Conservation (phyloP, 495 filamentous ascomycete species). For the Hypoxylon fuscum region DNA sequence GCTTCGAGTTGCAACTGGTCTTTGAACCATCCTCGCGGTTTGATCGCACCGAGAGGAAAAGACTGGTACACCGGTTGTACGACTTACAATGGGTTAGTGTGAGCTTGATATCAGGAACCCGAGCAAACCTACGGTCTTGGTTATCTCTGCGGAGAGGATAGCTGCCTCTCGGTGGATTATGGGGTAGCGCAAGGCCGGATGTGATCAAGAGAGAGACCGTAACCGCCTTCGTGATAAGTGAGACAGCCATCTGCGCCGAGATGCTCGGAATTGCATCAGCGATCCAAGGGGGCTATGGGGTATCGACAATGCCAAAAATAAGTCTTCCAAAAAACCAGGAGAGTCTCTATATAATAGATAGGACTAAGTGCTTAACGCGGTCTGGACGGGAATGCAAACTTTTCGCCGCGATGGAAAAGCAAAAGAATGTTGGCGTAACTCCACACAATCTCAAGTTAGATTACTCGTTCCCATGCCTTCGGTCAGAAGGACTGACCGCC, state of each 20-base stretch:
- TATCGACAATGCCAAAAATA: background rate
- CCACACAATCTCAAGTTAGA: conserved; percentile 23
- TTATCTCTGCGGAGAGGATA: conserved; percentile 12
- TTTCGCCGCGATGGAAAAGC: conserved; percentile 11
- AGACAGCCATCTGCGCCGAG: conserved; percentile 20
- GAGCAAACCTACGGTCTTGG: conserved; percentile 19
- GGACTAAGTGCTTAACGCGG: background rate
- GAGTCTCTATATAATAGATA: conserved; percentile 14
- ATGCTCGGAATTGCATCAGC: conserved; percentile 14
- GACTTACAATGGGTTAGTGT: conserved; percentile 25
- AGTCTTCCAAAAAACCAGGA: background rate
- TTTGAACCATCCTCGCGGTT: conserved; percentile 67
- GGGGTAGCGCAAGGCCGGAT: conserved; percentile 18
- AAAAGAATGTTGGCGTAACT: conserved; percentile 18
- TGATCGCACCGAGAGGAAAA: conserved; percentile 66
- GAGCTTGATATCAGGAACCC: background rate
- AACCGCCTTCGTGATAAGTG: conserved; percentile 25
- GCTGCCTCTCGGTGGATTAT: background rate
- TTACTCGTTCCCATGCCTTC: conserved; percentile 6
- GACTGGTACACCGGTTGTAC: conserved; percentile 48
- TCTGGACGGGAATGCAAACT: conserved; percentile 7
- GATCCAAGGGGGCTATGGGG: background rate
- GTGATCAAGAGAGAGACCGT: conserved; percentile 20
- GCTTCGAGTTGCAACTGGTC: conserved; percentile 63
- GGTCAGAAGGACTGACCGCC: conserved; percentile 7